These are phyloP conservation scores for Fusarium austroafricanum DNA, from an alignment of 2,329 filamentous ascomycete species.

Conservation along the genomic window DNA sequence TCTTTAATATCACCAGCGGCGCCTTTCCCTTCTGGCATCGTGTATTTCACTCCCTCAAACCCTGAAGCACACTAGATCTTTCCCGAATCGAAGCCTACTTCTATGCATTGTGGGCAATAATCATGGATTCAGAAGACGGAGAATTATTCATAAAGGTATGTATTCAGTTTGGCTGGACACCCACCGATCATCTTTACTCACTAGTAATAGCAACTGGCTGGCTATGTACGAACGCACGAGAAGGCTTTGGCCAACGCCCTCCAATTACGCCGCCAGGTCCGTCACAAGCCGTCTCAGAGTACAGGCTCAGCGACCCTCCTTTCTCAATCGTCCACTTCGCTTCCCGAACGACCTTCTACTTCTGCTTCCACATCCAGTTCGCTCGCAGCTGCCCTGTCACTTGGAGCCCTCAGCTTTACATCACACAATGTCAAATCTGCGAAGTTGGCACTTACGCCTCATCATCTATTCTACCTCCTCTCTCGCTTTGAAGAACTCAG, in stretches of 20 bases:
- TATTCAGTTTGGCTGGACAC: not conserved
- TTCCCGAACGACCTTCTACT: constrained; percentile 71
- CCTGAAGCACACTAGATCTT: constrained; percentile 1
- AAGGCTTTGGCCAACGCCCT: constrained; percentile 96
- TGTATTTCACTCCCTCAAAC: constrained; percentile 13
- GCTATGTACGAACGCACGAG: constrained; percentile 96
- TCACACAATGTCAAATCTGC: constrained; percentile 88
- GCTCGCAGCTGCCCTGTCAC: constrained; percentile 86
- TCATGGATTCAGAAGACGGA: constrained; percentile 90
- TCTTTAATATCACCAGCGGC: constrained; percentile 31
- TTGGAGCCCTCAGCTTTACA: constrained; percentile 85
- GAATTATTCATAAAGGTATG: constrained; percentile 87
- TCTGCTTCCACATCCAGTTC: constrained; percentile 77
- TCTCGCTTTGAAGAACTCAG: constrained; percentile 94
- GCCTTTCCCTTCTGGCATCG: constrained; percentile 10
- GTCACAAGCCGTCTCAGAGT: constrained; percentile 76
- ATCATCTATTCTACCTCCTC: constrained; percentile 96
- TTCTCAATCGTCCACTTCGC: constrained; percentile 64
- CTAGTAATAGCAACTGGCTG: constrained; percentile 81
- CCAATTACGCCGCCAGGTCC: constrained; percentile 81
- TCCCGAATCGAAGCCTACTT: constrained; percentile 14
- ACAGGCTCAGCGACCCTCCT: constrained; percentile 67
- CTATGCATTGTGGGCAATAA: constrained; percentile 56
- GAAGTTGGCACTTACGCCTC: constrained; percentile 91
- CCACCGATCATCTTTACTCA: constrained; percentile 46